Base-by-base conservation (phyloP, 768 basidiomycete genomes). In the Termitomyces sp. region DNA sequence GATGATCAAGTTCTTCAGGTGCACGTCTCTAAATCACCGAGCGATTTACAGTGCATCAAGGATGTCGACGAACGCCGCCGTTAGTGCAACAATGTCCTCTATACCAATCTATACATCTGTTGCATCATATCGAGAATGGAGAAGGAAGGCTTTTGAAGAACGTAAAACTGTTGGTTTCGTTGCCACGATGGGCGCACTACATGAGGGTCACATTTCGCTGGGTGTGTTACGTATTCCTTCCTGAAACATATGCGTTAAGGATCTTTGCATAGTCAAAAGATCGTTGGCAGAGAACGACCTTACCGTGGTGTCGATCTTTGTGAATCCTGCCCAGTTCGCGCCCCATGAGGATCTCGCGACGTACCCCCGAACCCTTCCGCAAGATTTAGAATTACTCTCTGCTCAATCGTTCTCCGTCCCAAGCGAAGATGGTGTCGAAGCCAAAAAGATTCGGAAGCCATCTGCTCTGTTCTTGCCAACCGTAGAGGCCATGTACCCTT, bases 181-280 rank as follows among this genome's bases (percentile, higher is more conserved):
- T n/a, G 84, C 97, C 0, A 99, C 97, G 12, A 98, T 98, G 96
- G 96, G 96, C 22, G 96, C 96, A 2, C 73, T 99, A 43, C 97
- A 99, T 68, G 85, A 89, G 9, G 97, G 97, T 1, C 97, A 98
- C 69, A 76, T 98, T 43, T 84, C 90, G 53, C 85, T 99, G 36
- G 91, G 96, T 97, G 63, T 61, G 85, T 65, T 60, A 7, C 14
- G 29, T 31, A 9, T 7, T 26, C 20, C 42, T 18, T 24, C 13
- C 22, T n/a, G 20, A 12, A 14, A 31, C 20, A 9, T 44, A 12
- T 10, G 0, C 3, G 10, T 24, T 27, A 42, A 12, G 67, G 46
- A 62, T 53, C 6, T 13, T 36, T 27, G 26, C 39, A 3, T 68
- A 98, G 96, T 98, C 24, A 79, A 82, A 57, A 77, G 77, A 50